Percentiles rank a stretch among this genome's conserved stretches.
phyloP scores from a whole-genome alignment of 78 protist genomes.

The Bigelowiella natans region DNA sequence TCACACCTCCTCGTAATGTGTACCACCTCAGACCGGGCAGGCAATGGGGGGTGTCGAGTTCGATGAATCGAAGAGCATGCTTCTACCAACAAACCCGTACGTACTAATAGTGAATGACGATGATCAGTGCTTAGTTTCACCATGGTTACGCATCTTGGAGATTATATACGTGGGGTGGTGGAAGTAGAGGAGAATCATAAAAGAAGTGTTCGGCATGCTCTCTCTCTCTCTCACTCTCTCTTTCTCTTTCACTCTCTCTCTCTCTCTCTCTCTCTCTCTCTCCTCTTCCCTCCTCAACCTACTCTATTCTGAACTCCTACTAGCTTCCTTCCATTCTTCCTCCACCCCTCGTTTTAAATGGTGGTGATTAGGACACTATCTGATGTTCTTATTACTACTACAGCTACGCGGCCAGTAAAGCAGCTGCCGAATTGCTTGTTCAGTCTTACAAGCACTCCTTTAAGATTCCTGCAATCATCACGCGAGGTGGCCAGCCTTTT shows the following conservation, averaged over 20 bases:
- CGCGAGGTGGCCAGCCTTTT: slow-evolving; percentile 1
- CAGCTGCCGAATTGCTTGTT: slow-evolving; percentile 31
- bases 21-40: no score
- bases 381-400: neutral
- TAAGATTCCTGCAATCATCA: slow-evolving; percentile 27
- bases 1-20: no score
- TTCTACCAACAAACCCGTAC: neutral
- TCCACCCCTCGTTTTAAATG: neutral
- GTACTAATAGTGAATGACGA: no score
- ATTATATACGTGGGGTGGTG: no score
- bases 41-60: no score
- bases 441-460: slow-evolving; percentile 12
- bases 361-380: neutral
- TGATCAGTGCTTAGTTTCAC: no score
- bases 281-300: neutral
- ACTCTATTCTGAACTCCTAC: no score
- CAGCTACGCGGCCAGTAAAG: slow-evolving; percentile 1
- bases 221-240: neutral
- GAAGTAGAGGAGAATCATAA: no score
- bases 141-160: no score
- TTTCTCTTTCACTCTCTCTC: neutral
- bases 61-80: neutral
- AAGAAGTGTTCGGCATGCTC: no score
- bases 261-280: slow-evolving; percentile 1
- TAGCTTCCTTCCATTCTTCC: neutral